Evolutionary conservation across 768 basidiomycete species (phyloP), one percentile per base, ranked within the genome.

Genomic region (Lentinula sp.): DNA sequence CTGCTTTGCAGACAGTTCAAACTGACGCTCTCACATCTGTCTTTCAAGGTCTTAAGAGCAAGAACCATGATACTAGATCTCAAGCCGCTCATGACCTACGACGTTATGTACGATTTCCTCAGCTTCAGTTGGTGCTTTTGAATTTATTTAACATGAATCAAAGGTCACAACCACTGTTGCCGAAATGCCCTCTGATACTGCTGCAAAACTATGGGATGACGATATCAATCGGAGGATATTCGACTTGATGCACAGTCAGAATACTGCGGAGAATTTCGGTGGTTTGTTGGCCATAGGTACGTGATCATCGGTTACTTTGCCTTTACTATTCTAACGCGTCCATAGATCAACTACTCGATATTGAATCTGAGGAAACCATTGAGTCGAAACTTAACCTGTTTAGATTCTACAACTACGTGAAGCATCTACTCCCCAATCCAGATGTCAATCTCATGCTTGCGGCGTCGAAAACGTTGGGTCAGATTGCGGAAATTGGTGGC

Each of bases 391-490:
- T 86, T 43, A 87, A 89, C 65, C 83, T 91, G 42, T 94, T 90
- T 73, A 85, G 91, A 55, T 88, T 95, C 71, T 93, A 89, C 76
- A 92, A 93, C 74, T 95, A 97, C 75, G 88, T 97, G 73, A 93
- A 94, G 70, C 86, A 91, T 45, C 82, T 96, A n/a, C 81, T 97
- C 18, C 93, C 93, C 4, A 92, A 92, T 69, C 82, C 87, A 57
- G 96, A 98, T 71, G 84, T 93, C 68, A 89, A 91, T 71, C 86
- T 99, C 69, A 98, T 98, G 95, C 82, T 95, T 39, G 85, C 89
- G 8, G 93, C 94, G 1, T 93, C 95, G n/a, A 91, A 94, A 71
- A 93, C 92, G 0, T 82, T 95, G 32, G 94, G 94, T 0, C 82
- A 86, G 67, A 95, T 96, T 68, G 90, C 90, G 35, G 83, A 87